phyloP scores from a whole-genome alignment of 1,139 yeast genomes.

The Pichia cactophila region DNA sequence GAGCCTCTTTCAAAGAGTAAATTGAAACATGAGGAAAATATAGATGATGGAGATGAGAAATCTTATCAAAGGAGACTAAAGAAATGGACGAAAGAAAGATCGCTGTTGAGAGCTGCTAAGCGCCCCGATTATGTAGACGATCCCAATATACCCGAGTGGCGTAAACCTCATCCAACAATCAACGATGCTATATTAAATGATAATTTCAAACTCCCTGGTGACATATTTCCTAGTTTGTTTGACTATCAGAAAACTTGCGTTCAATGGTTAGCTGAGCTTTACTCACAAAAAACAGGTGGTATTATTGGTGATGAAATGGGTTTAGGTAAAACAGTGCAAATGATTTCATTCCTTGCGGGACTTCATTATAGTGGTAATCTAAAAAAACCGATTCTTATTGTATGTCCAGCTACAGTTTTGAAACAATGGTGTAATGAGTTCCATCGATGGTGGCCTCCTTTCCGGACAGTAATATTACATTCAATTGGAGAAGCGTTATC shows the following conservation, averaged over 20 bases:
- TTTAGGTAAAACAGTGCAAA: conserved; percentile 87
- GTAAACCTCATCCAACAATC: conserved; percentile 66
- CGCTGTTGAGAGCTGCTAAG: conserved; percentile 26
- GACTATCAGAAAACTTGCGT: conserved; percentile 94
- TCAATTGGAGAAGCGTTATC: conserved; percentile 83
- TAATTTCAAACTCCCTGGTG: conserved; percentile 78
- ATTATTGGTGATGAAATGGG: conserved; percentile 99
- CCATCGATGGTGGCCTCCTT: conserved; percentile 97
- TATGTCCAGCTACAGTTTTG: conserved; percentile 95
- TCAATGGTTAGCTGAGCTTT: conserved; percentile 74
- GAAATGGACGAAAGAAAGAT: conserved; percentile 50
- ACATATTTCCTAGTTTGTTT: conserved; percentile 75
- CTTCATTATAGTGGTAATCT: conserved; percentile 73
- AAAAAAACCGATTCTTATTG: conserved; percentile 72
- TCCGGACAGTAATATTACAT: conserved; percentile 78
- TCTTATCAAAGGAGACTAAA: conserved; percentile 51
- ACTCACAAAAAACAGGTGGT: conserved; percentile 85
- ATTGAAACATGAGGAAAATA: conserved; percentile 33
- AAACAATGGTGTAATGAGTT: conserved; percentile 95
- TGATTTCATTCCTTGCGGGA: conserved; percentile 84
- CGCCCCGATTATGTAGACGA: conserved; percentile 26
- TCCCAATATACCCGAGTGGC: conserved; percentile 47
- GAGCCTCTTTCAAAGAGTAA: conserved; percentile 14
- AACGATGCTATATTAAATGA: conserved; percentile 70
- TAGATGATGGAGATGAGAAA: conserved; percentile 76